These are phyloP conservation scores for Blepharisma stoltei DNA, from an alignment of 73 alveolate species.

Conservation along the genomic window DNA sequence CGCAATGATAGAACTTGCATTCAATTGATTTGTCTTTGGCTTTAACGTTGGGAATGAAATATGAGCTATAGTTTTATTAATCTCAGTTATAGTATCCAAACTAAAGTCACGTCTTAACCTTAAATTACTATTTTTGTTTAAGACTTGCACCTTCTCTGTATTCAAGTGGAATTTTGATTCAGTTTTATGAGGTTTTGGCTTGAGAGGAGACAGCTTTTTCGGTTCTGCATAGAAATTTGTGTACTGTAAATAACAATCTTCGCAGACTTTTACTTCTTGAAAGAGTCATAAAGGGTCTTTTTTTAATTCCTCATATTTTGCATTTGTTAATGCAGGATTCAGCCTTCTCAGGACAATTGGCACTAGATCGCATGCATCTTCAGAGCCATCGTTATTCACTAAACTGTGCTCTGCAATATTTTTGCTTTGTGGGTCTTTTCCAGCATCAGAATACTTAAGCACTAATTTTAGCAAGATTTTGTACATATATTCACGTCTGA, in stretches of 20 bases:
- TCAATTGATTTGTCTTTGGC: too few relatives aligned
- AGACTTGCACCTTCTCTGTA: too few relatives aligned
- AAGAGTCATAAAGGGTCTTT: constrained; percentile 44
- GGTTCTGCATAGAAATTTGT: constrained; percentile 30
- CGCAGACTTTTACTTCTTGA: constrained; percentile 50
- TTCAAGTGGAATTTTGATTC: too few relatives aligned
- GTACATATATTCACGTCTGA: constrained; percentile 27
- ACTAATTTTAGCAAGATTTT: constrained; percentile 24
- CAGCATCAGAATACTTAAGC: neutral
- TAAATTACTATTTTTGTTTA: too few relatives aligned
- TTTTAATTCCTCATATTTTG: constrained; percentile 37
- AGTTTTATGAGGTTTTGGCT: too few relatives aligned
- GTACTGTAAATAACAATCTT: constrained; percentile 50
- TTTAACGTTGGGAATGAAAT: too few relatives aligned
- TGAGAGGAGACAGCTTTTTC: neutral
- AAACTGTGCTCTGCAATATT: constrained; percentile 42
- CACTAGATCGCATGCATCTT: neutral
- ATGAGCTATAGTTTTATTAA: too few relatives aligned
- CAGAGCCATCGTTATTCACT: constrained; percentile 18
- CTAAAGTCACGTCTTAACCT: too few relatives aligned
- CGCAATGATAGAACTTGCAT: too few relatives aligned
- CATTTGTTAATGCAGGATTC: constrained; percentile 34
- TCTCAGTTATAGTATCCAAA: too few relatives aligned
- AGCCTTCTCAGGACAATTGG: constrained; percentile 13
- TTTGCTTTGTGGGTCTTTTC: constrained; percentile 7